Base-by-base conservation (phyloP, 768 basidiomycete genomes). In the Suillus variegatus region DNA sequence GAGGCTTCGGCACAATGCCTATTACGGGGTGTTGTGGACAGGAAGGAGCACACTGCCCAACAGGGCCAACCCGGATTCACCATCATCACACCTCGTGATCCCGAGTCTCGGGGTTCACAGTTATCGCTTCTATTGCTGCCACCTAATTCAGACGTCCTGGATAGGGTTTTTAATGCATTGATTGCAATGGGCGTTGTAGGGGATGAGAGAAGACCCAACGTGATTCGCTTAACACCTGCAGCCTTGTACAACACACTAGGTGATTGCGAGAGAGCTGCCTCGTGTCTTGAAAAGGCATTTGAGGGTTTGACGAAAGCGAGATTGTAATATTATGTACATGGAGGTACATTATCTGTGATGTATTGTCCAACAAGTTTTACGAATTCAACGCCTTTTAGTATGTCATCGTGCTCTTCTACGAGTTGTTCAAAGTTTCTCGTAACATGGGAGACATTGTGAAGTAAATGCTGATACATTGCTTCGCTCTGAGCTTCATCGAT, bases 191-290 rank as follows among this genome's bases (percentile, higher is more conserved):
- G 97, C 7, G 90, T 99, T 16, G 84, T 97, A 61, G 96, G 94
- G 12, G 97, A 99, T 77, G 93, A 97, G 77, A 82, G 97, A 72
- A 80, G 88, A 71, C 97, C 97, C 35, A 91, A 94, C 73, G 94
- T 99, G 60, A 95, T 99, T 70, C 86, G 97, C 12, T 79, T 99
- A 54, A 86, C 94, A 67, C 95, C 96, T 56, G 83, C 84, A 18
- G 91, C 96, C 41, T 79, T 99, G 74, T 99, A 98, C 77, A 97
- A 91, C 74, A 89, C 90, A 14, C 81, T 88, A 69, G 78, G 80
- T 69, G 97, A 99, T 70, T 91, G 91, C 66, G 84, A 91, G 70
- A 78, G 82, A 62, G 93, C 89, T 13, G 93, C 85, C 16, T 75
- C 76, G 65, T 85, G 83, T 65, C 73, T 98, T 32, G 89, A 94